phyloP scores from a whole-genome alignment of 768 basidiomycete genomes.

The Lepiota subincarnata region DNA sequence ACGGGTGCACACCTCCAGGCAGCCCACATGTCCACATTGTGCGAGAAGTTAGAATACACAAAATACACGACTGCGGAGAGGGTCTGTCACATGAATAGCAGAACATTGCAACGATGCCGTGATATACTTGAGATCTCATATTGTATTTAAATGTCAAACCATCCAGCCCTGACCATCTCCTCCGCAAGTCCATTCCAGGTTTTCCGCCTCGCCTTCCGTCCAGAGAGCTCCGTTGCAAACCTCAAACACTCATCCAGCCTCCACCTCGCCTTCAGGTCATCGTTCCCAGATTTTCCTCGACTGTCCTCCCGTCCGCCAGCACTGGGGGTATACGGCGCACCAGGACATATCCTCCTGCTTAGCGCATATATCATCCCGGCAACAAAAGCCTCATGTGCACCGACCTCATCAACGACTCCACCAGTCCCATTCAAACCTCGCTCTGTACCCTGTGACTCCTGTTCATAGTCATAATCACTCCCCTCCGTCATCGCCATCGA shows the following conservation, averaged over 20 bases:
- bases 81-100: too few relatives aligned
- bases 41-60: too few relatives aligned
- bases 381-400: slow-evolving; percentile 80
- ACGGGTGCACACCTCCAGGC: too few relatives aligned
- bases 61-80: too few relatives aligned
- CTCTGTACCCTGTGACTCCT: slow-evolving; percentile 59
- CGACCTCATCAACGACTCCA: slow-evolving; percentile 63
- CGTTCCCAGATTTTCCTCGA: slow-evolving; percentile 21
- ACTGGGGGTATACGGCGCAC: slow-evolving; percentile 70
- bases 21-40: too few relatives aligned
- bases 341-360: slow-evolving; percentile 67
- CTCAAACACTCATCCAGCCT: slow-evolving; percentile 78
- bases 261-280: slow-evolving; percentile 57
- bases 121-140: background rate
- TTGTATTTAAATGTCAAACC: slow-evolving; percentile 47
- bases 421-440: slow-evolving; percentile 31
- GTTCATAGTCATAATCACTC: slow-evolving; percentile 40
- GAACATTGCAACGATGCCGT: too few relatives aligned
- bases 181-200: slow-evolving; percentile 67
- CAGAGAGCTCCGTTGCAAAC: slow-evolving; percentile 84
- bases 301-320: slow-evolving; percentile 33
- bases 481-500: slow-evolving; percentile 18
- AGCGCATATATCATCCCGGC: slow-evolving; percentile 85
- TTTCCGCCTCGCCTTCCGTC: slow-evolving; percentile 61
- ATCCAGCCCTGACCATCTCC: slow-evolving; percentile 72